Conservation (phyloP, 2,329 filamentous ascomycete genomes). For the Triangularia verruculosa region DNA sequence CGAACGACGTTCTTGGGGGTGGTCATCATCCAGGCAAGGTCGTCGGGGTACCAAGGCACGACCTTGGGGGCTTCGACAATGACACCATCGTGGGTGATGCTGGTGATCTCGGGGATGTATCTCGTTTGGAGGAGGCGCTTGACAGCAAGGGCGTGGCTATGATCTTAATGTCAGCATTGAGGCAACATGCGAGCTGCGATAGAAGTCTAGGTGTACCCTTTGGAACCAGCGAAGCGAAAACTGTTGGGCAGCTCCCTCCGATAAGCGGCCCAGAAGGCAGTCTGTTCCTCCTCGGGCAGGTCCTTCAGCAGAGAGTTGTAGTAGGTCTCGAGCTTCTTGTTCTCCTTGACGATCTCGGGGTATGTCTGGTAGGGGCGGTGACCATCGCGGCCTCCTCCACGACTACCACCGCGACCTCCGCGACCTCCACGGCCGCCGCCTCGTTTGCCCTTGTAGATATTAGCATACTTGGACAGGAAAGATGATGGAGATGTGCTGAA, state of each 20-base stretch:
- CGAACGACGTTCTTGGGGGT: constrained; percentile 95
- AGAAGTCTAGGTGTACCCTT: constrained; percentile 59
- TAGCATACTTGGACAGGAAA: background rate
- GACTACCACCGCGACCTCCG: constrained; percentile 37
- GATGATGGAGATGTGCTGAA: background rate
- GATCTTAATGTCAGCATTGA: background rate
- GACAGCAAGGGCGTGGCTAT: constrained; percentile 79
- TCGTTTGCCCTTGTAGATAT: constrained; percentile 25
- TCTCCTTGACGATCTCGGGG: constrained; percentile 68
- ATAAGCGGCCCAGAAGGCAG: constrained; percentile 80
- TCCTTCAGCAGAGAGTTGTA: constrained; percentile 78
- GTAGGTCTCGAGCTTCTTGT: constrained; percentile 81
- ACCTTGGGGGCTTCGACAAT: constrained; percentile 77
- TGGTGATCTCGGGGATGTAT: constrained; percentile 87
- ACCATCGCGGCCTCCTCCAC: constrained; percentile 34
- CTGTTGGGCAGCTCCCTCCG: constrained; percentile 89
- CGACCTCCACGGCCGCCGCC: constrained; percentile 27
- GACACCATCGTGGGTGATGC: constrained; percentile 79
- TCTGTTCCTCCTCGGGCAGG: constrained; percentile 67
- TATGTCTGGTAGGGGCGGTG: constrained; percentile 48
- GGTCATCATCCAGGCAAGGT: constrained; percentile 96
- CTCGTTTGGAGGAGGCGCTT: constrained; percentile 82
- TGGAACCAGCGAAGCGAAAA: constrained; percentile 95
- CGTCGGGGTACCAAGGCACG: constrained; percentile 90
- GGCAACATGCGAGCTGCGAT: background rate